Percentiles rank a stretch among this genome's conserved stretches.
Conservation (phyloP, 495 filamentous ascomycete genomes). For the Tirmania nivea region DNA sequence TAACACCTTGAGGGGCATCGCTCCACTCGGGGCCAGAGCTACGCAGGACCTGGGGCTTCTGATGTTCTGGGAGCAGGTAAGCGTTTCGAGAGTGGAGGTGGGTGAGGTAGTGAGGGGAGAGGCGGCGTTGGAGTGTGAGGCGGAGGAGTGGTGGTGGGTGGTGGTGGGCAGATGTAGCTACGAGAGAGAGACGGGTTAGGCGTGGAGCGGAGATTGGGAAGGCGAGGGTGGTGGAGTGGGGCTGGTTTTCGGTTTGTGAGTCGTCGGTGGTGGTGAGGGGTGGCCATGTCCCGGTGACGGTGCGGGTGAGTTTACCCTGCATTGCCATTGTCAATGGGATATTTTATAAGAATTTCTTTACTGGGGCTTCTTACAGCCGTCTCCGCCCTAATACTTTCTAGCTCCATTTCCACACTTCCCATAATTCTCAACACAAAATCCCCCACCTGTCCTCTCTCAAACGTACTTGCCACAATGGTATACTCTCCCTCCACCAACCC, state of each 20-base stretch:
- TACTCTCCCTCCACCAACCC: constrained; percentile 40
- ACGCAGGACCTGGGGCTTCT: constrained; percentile 34
- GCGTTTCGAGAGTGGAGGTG: too few relatives aligned
- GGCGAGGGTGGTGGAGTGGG: background rate
- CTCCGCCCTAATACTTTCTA: constrained; percentile 39
- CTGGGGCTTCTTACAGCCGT: constrained; percentile 40
- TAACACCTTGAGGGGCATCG: constrained; percentile 43
- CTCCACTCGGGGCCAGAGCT: constrained; percentile 38
- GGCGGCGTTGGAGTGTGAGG: constrained; percentile 28
- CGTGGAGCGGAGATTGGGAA: background rate
- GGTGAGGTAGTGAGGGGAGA: constrained; percentile 26
- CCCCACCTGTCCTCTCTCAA: constrained; percentile 52
- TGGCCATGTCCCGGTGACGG: constrained; percentile 10
- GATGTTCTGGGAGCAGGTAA: too few relatives aligned
- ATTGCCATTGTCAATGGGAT: constrained; percentile 31
- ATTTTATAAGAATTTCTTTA: constrained; percentile 26
- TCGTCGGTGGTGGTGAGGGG: constrained; percentile 5
- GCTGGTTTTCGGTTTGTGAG: background rate
- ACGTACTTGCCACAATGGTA: constrained; percentile 73
- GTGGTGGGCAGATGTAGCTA: constrained; percentile 3
- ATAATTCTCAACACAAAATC: constrained; percentile 54
- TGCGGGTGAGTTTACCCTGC: constrained; percentile 10
- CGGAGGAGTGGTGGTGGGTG: constrained; percentile 16
- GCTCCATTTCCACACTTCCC: constrained; percentile 29
- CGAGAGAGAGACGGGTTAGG: background rate